A percentile compares a stretch with the other conserved stretches of the same genome.
Evolutionary conservation across 495 filamentous ascomycete species (phyloP).

Genomic region (Annulohypoxylon maeteangense): DNA sequence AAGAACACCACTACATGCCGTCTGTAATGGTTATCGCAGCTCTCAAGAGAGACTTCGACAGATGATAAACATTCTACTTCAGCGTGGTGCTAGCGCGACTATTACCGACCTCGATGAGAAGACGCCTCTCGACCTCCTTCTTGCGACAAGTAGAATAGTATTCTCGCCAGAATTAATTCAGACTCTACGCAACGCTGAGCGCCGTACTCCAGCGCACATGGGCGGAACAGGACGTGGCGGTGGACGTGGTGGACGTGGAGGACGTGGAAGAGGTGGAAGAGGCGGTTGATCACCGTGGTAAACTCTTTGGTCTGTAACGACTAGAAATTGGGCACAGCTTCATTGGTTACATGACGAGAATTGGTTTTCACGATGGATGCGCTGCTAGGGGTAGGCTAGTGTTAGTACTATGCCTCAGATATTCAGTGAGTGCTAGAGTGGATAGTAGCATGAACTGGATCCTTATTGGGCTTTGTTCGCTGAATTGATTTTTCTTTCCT

Average conservation of each 20-base stretch:
- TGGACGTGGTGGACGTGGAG: neutral
- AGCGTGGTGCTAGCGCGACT: neutral
- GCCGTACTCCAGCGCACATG: neutral
- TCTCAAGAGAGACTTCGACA: neutral
- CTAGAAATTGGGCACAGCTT: neutral
- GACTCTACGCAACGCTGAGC: neutral
- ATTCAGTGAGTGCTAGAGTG: neutral
- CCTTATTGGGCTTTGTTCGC: neutral
- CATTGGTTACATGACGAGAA: too few species aligned
- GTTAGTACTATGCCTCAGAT: neutral
- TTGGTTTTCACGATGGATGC: too few species aligned
- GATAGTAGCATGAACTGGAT: neutral
- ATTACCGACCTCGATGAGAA: neutral
- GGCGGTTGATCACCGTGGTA: neutral
- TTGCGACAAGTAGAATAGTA: neutral
- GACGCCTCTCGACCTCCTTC: neutral
- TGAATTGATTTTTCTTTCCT: neutral
- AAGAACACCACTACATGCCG: slow-evolving; percentile 12
- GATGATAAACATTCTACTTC: neutral
- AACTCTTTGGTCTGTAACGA: neutral
- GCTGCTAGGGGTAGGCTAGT: neutral
- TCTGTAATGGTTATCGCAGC: neutral
- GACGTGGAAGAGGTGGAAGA: neutral
- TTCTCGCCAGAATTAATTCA: neutral
- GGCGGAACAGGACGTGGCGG: neutral